Evolutionary conservation across 2,329 filamentous ascomycete species (phyloP).

Genomic region (Colletotrichum neosansevieriae): DNA sequence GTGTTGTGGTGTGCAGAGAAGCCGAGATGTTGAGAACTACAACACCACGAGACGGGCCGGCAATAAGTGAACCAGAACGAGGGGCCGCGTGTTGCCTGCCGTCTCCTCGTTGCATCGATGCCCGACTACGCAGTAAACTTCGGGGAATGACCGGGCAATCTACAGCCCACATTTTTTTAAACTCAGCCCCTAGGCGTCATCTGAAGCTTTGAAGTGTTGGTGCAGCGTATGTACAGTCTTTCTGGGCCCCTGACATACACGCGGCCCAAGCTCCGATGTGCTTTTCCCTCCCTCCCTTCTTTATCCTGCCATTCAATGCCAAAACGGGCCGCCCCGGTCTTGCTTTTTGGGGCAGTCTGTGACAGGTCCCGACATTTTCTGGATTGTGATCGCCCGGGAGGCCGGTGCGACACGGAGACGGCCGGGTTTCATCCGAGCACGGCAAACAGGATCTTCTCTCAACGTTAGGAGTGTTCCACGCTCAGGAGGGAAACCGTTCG

Average conservation of each 20-base stretch:
- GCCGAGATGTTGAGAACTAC: not conserved
- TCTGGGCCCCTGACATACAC: conserved; percentile 5
- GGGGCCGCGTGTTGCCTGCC: conserved; percentile 1
- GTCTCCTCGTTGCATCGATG: conserved; percentile 15
- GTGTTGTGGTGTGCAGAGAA: conserved; percentile 1
- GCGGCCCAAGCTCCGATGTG: conserved; percentile 29
- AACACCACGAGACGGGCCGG: conserved; percentile 7
- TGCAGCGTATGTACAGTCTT: conserved; percentile 13
- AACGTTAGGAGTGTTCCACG: not conserved
- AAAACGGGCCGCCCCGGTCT: conserved; percentile 21
- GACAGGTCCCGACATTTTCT: conserved; percentile 7
- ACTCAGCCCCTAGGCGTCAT: conserved; percentile 33
- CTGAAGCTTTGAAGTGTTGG: conserved; percentile 33
- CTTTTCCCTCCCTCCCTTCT: conserved; percentile 7
- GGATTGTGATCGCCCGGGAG: conserved; percentile 8
- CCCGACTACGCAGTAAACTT: conserved; percentile 20
- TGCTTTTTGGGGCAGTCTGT: not conserved
- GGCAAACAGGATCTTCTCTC: not conserved
- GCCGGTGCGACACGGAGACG: not conserved
- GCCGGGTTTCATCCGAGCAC: conserved; percentile 31
- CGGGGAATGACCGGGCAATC: conserved; percentile 2
- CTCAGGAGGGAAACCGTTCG: conserved; percentile 11
- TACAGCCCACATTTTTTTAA: conserved; percentile 31
- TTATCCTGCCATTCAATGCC: not conserved
- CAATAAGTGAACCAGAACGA: conserved; percentile 7